Percentiles rank a stretch among this genome's conserved stretches.
Evolutionary conservation across 179 eudicot genomes (phyloP).

Genomic region (Drosera spatulata): DNA sequence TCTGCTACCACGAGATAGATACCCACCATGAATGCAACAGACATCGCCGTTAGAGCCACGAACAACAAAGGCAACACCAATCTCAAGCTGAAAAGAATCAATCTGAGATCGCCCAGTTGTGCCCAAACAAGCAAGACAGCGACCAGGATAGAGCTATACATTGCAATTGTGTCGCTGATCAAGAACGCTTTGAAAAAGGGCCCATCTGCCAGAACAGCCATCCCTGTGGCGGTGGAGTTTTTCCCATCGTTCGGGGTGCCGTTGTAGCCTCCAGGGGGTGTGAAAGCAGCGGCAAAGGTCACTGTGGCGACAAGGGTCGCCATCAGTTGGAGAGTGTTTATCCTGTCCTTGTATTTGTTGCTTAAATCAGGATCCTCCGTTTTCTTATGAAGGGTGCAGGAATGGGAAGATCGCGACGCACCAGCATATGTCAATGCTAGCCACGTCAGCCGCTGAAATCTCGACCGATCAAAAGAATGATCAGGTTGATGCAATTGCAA

Average conservation of each 20-base stretch:
- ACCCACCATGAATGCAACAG: conserved; percentile 24
- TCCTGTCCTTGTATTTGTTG: not conserved
- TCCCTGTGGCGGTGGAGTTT: too few species aligned
- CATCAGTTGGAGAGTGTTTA: conserved; percentile 7
- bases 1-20: conserved; percentile 16
- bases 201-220: conserved; percentile 14
- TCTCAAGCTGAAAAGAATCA: conserved; percentile 10
- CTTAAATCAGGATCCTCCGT: not conserved
- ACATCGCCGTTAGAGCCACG: conserved; percentile 15
- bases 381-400: not conserved
- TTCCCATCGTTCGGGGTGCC: conserved; percentile 5
- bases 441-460: conserved; percentile 30
- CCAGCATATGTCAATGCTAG: conserved; percentile 12
- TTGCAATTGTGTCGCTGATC: conserved; percentile 17
- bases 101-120: conserved; percentile 18
- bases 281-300: conserved; percentile 28
- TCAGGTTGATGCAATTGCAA: too few species aligned
- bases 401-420: not conserved
- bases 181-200: conserved; percentile 17
- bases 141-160: too few species aligned
- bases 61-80: conserved; percentile 25
- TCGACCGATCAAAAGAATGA: too few species aligned
- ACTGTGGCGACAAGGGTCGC: conserved; percentile 23
- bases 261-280: conserved; percentile 32
- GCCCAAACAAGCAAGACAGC: conserved; percentile 27